Evolutionary conservation across 768 basidiomycete species (phyloP).

Genomic region (Russula virescens): DNA sequence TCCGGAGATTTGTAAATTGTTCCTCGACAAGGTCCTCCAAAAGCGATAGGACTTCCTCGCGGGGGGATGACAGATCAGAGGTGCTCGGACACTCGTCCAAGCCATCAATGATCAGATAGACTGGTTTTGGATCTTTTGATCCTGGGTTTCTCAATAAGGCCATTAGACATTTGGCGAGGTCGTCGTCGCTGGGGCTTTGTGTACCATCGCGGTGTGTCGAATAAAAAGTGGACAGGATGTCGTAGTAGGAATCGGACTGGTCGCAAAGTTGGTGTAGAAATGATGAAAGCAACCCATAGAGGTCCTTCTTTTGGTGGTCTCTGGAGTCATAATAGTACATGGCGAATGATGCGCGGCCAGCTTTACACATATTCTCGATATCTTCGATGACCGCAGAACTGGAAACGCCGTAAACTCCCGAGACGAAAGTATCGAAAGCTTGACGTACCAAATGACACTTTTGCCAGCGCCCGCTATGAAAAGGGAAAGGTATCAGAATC

Average conservation of each 20-base stretch:
- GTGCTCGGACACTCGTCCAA: slow-evolving; percentile 1
- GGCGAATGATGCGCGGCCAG: background rate
- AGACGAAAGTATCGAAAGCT: background rate
- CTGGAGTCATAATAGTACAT: background rate
- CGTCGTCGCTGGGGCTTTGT: background rate
- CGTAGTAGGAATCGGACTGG: background rate
- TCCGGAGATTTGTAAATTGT: background rate
- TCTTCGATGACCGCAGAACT: background rate
- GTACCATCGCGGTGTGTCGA: background rate
- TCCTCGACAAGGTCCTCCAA: background rate
- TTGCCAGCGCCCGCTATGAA: background rate
- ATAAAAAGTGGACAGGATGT: background rate
- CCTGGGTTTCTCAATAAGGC: background rate
- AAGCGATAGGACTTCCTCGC: background rate
- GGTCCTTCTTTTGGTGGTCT: background rate
- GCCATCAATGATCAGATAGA: background rate
- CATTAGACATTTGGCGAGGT: background rate
- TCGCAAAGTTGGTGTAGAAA: background rate
- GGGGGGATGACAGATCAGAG: background rate
- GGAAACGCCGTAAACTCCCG: background rate
- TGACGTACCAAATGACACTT: background rate
- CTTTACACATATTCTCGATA: background rate
- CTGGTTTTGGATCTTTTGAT: background rate
- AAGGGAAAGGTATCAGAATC: background rate
- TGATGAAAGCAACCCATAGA: background rate